Evolutionary conservation across 2,329 filamentous ascomycete genomes (phyloP), one percentile per base, ranked within the genome.

Genomic region (Aspergillus amoenus): DNA sequence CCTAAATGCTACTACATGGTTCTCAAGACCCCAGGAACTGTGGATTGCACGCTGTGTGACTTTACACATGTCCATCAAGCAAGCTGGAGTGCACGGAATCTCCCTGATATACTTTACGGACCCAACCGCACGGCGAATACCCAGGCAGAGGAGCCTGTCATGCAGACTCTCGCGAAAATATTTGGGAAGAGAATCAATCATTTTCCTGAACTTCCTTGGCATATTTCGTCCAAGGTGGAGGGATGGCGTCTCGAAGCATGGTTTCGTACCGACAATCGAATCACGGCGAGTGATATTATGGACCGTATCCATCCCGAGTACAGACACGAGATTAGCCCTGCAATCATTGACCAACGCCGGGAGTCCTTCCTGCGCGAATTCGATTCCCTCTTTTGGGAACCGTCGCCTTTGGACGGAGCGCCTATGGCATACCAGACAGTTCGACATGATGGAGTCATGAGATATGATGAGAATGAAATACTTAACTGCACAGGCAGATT

Each of bases 241-340:
- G 65, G 60, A 11, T 70, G 64, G 64, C 56, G 68, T 7, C 53
- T 68, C 18, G 67, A 69, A 53, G 61, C 66, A 27, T 70, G 67
- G 67, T 45, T 60, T 34, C 66, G 66, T 27, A 37, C 64, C 7
- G 67, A 70, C 46, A 58, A 62, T 18, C 62, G 66, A 15, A 65
- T 69, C 44, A 59, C 53, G 4, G 37, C 47, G 4, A 9, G 58
- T 12, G 67, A 70, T 22, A 68, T 70, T 39, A 56, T 67, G 11
- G 64, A 65, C 45, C 61, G 67, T 3, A 56, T 68, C 24, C 59
- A 63, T 41, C 63, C 62, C 4, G 41, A 44, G 9, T 59, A 59
- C 42, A 47, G 52, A 15, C 4, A 2, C 4, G 24, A 22, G 12
- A 44, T 63, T 2, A 52, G 51, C 9, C 30, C 42, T 2, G 18